Conservation (phyloP, 2,329 filamentous ascomycete genomes). For the Colletotrichum sp. region DNA sequence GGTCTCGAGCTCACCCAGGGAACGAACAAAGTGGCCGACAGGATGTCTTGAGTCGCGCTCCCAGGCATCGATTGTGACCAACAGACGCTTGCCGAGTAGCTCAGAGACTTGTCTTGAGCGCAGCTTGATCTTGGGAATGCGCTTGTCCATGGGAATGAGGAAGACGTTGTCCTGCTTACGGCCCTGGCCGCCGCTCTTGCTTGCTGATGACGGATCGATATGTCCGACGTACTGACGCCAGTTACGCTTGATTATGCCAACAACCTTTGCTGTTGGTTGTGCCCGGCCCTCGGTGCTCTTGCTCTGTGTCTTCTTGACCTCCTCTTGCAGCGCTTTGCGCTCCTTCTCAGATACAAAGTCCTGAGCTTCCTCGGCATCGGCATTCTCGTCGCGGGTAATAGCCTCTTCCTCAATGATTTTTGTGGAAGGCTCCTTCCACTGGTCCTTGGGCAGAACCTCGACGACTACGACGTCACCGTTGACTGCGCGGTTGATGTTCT, state of each 20-base stretch:
- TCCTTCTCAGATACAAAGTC: slow-evolving; percentile 90
- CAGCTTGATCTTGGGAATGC: slow-evolving; percentile 93
- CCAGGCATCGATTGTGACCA: slow-evolving; percentile 96
- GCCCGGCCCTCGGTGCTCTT: slow-evolving; percentile 76
- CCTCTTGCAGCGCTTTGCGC: slow-evolving; percentile 84
- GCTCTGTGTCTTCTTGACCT: slow-evolving; percentile 85
- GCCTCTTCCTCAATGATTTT: slow-evolving; percentile 96
- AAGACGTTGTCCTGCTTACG: slow-evolving; percentile 92
- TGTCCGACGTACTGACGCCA: slow-evolving; percentile 99
- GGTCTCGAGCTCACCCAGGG: slow-evolving; percentile 90
- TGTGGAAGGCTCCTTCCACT: slow-evolving; percentile 95
- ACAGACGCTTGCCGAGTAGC: slow-evolving; percentile 85
- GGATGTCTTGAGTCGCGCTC: slow-evolving; percentile 92
- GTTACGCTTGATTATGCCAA: slow-evolving; percentile 92
- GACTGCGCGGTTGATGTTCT: slow-evolving; percentile 94
- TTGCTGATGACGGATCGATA: slow-evolving; percentile 85
- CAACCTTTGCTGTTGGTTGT: slow-evolving; percentile 90
- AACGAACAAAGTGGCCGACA: slow-evolving; percentile 90
- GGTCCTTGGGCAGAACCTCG: slow-evolving; percentile 89
- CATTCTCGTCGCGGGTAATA: slow-evolving; percentile 91
- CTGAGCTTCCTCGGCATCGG: slow-evolving; percentile 76
- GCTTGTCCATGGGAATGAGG: slow-evolving; percentile 96
- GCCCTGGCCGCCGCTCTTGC: slow-evolving; percentile 74
- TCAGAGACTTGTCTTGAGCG: slow-evolving; percentile 90
- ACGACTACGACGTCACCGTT: slow-evolving; percentile 93